Base-by-base conservation (phyloP, 495 filamentous ascomycete genomes). In the Penicillium angulare region DNA sequence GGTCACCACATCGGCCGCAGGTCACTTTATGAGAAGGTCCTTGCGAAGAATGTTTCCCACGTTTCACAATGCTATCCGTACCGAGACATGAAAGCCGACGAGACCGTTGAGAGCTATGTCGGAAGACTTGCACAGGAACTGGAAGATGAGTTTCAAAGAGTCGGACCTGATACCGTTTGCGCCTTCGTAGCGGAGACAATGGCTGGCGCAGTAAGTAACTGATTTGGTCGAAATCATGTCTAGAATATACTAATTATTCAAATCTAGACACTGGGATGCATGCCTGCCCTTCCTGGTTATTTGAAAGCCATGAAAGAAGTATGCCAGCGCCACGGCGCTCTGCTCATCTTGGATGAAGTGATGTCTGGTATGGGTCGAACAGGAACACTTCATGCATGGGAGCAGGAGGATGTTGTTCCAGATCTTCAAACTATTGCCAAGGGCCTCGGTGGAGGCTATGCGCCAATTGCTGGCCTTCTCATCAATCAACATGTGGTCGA, bases 311-410 rank as follows among this genome's bases (percentile, higher is more conserved):
- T 78, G 20, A 45, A 64, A 10, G 52, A 60, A 0, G 59, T 78
- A 1, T 79, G 75, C 56, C 55, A 71, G 38, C 63, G 61, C 21
- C 63, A 78, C 38, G 68, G 64, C 0, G 64, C 69, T n/a, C 56
- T 77, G 1, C 50, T 89, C 18, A 84, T 90, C 43, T 66, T 88
- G 7, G 88, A 92, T 47, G 88, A 92, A 52, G 79, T 90, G 21
- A 91, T 92, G 87, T 82, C 85, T 54, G 88, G 86, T 0, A 88
- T 88, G 80, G 87, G 86, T 1, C 77, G 85, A 7, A 79, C 76
- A n/a, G 86, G 86, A 1, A 86, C 81, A 1, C 59, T 87, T 3
- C 83, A 86, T 42, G 85, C 81, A 2, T 90, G 84, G 82, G 75
- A 88, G 47, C 77, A 81, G 39, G 85, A 88, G 59, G 43, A 33